Percentiles rank a stretch among this genome's conserved stretches.
These are phyloP conservation scores for Ramichloridium luteum DNA, from an alignment of 2,329 filamentous ascomycete genomes.

Conservation along the genomic window DNA sequence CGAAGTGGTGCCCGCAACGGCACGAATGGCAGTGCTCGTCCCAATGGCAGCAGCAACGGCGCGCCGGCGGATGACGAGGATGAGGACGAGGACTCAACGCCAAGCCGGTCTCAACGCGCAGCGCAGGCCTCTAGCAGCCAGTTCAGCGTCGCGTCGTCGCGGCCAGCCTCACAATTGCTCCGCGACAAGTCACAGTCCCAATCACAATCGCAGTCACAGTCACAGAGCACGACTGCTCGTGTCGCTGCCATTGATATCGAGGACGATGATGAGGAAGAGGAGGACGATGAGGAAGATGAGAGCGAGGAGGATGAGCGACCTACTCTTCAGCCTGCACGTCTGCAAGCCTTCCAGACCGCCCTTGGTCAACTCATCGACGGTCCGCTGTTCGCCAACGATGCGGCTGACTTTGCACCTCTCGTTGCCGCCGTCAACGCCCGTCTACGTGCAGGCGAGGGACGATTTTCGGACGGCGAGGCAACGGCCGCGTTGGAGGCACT, in stretches of 20 bases:
- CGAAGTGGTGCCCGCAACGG: conserved; percentile 7
- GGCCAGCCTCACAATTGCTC: conserved; percentile 60
- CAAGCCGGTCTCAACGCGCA: conserved; percentile 30
- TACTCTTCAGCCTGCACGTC: conserved; percentile 40
- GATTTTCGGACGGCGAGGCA: conserved; percentile 62
- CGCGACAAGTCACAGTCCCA: conserved; percentile 41
- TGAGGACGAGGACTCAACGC: conserved; percentile 40
- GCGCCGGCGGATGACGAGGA: conserved; percentile 16
- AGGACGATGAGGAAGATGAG: conserved; percentile 21
- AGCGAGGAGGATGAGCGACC: conserved; percentile 27
- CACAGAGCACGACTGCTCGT: no score
- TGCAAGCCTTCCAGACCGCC: conserved; percentile 64
- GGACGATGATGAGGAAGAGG: conserved; percentile 10
- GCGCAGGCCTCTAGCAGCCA: conserved; percentile 37
- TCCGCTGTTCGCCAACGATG: conserved; percentile 75
- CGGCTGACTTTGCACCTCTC: conserved; percentile 61
- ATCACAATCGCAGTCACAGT: conserved; percentile 16
- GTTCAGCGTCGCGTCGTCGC: conserved; percentile 66
- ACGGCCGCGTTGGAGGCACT: conserved; percentile 65
- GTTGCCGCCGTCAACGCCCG: conserved; percentile 68
- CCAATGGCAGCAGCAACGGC: conserved; percentile 21
- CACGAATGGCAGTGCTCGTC: conserved; percentile 12
- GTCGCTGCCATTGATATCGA: no score
- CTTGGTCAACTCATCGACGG: conserved; percentile 75
- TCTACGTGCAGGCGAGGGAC: conserved; percentile 44